Conservation (phyloP, 2,329 filamentous ascomycete species). For the Botrytis elliptica region DNA sequence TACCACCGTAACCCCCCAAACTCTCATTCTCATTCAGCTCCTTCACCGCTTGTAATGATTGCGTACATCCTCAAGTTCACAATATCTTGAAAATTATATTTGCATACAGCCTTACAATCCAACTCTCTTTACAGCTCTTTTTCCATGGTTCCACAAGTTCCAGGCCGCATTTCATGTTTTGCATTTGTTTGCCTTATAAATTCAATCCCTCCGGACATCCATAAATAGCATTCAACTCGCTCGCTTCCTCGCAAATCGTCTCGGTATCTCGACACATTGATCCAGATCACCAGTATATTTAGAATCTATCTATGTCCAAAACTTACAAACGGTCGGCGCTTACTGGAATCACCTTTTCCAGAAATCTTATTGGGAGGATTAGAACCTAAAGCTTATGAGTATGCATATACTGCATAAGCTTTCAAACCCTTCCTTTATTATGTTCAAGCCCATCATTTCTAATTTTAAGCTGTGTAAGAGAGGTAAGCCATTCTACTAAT, state of each 20-base stretch:
- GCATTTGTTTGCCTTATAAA: background rate
- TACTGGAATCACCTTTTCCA: background rate
- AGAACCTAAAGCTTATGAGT: background rate
- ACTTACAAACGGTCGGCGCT: background rate
- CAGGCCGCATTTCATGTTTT: slow-evolving; percentile 1
- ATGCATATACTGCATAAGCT: slow-evolving; percentile 6
- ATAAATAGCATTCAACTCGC: background rate
- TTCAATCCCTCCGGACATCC: background rate
- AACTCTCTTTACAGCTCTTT: background rate
- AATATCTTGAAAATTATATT: background rate
- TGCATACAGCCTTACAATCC: background rate
- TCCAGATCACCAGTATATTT: background rate
- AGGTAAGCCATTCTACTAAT: background rate
- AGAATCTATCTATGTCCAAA: background rate
- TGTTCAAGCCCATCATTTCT: background rate
- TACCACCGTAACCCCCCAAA: background rate
- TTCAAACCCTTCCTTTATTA: background rate
- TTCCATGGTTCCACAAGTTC: background rate
- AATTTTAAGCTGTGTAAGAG: background rate
- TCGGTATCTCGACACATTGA: background rate
- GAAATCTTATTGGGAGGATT: background rate
- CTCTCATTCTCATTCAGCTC: background rate
- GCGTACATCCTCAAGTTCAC: background rate
- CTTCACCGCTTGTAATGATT: background rate
- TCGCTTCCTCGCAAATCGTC: background rate